Percentiles rank a stretch among this genome's conserved stretches.
Evolutionary conservation across 2,329 filamentous ascomycete species (phyloP).

Genomic region (Hortaea werneckii): DNA sequence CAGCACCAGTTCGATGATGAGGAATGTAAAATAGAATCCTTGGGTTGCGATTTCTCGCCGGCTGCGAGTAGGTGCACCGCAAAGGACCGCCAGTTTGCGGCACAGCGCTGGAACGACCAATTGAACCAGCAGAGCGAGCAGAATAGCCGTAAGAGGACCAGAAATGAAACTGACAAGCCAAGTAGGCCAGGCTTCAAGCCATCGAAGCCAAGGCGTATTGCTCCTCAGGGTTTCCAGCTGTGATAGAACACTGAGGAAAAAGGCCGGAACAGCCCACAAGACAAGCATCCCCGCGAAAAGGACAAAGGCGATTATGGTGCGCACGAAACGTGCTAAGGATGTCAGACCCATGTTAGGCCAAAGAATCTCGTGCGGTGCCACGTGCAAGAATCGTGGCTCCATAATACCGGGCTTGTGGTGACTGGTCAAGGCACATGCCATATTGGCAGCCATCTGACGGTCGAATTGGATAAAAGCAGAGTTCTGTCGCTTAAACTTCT

Average conservation of each 20-base stretch:
- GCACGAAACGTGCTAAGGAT: slow-evolving; percentile 3
- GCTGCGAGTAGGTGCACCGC: no score
- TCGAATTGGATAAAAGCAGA: slow-evolving; percentile 11
- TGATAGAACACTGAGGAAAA: slow-evolving; percentile 3
- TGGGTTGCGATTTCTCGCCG: slow-evolving; percentile 6
- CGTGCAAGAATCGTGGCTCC: slow-evolving; percentile 7
- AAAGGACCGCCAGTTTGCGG: no score
- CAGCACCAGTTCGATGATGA: slow-evolving; percentile 8
- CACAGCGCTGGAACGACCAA: no score
- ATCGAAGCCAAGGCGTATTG: no score
- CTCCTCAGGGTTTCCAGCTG: no score
- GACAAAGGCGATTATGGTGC: slow-evolving; percentile 4
- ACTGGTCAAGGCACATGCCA: slow-evolving; percentile 6
- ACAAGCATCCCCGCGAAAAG: slow-evolving; percentile 8
- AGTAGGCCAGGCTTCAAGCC: no score
- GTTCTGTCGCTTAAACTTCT: slow-evolving; percentile 6
- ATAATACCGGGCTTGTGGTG: slow-evolving; percentile 7
- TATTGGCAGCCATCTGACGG: slow-evolving; percentile 8
- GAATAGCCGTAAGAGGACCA: no score
- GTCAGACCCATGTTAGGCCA: slow-evolving; percentile 10
- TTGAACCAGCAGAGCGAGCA: no score
- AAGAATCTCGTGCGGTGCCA: slow-evolving; percentile 9
- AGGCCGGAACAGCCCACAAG: slow-evolving; percentile 7
- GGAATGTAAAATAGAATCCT: slow-evolving; percentile 10
- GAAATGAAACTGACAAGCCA: no score